Base-by-base conservation (phyloP, 495 filamentous ascomycete species). In the Letharia columbiana region DNA sequence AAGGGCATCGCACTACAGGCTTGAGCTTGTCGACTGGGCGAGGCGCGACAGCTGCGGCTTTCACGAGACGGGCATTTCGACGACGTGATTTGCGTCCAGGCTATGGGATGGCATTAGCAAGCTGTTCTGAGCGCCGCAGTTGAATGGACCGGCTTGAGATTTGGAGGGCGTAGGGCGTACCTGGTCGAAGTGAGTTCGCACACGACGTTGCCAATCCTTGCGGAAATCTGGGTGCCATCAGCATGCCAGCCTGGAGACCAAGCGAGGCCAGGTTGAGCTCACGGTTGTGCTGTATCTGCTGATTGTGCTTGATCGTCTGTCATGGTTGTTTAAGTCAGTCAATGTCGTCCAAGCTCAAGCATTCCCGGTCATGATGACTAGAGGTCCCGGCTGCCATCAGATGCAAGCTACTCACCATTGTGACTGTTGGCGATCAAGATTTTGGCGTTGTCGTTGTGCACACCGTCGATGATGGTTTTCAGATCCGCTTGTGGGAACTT, bases 141-240 rank as follows among this genome's bases (percentile, higher is more conserved):
- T 45, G 28, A 31, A 37, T 42, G 35, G 33, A 37, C 42, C 41
- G 40, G 41, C 44, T 11, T 20, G 11, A 56, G 41, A 67, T 50
- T 59, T 70, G 66, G 67, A 71, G 61, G 52, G 77, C 75, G 74
- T 73, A 71, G 68, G 74, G 79, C 77, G 79, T 92, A 98, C 93
- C 93, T 98, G 94, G 84, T 98, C 91, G 84, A 98, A 98, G 85
- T 98, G 95, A 78, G 86, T 86, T 81, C 92, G 90, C 73, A 98
- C 94, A 82, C 94, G 92, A 80, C 90, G 89, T 81, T 96, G 92
- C 94, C 94, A 98, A 84, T 98, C 91, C 91, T 98, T 98, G 85
- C 91, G 94, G 91, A 98, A 98, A 81, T 98, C 91, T 93, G 74
- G 69, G 49, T 67, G 59, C 65, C 49, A 54, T 70, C 66, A 68